A percentile compares a stretch with the other conserved stretches of the same genome.
These are phyloP conservation scores for Nannochloris sp. DNA, from an alignment of 139 green algal species.

Conservation along the genomic window DNA sequence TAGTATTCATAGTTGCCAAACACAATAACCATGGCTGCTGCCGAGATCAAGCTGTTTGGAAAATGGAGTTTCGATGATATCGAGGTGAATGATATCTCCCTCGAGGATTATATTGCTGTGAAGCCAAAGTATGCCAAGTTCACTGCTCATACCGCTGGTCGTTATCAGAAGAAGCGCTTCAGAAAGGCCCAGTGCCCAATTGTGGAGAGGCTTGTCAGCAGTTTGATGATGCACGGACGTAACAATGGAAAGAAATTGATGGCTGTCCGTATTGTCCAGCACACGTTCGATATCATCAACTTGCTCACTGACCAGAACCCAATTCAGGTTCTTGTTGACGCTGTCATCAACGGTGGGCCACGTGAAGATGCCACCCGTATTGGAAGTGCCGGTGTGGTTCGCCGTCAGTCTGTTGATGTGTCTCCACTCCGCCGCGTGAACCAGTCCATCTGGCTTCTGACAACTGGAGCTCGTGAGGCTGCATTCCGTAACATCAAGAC, in stretches of 20 bases:
- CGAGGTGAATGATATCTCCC: conserved; percentile 94
- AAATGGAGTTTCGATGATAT: conserved; percentile 96
- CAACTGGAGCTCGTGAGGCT: conserved; percentile 89
- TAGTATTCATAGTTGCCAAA: background rate
- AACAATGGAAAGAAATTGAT: conserved; percentile 99
- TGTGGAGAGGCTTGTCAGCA: conserved; percentile 87
- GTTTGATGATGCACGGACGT: conserved; percentile 98
- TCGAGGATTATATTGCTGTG: conserved; percentile 99
- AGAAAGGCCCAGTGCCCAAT: conserved; percentile 99
- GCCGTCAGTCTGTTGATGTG: conserved; percentile 97
- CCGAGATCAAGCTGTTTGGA: conserved; percentile 87
- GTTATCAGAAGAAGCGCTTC: conserved; percentile 98
- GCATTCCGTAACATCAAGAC: conserved; percentile 99
- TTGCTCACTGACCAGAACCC: conserved; percentile 98
- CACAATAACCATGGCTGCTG: conserved; percentile 26
- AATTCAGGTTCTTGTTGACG: conserved; percentile 95
- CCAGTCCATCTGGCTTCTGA: conserved; percentile 92
- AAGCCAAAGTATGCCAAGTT: conserved; percentile 91
- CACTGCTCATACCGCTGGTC: conserved; percentile 93
- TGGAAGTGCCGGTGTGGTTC: conserved; percentile 91
- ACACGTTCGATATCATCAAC: conserved; percentile 98
- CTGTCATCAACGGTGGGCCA: conserved; percentile 98
- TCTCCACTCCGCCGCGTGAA: conserved; percentile 98
- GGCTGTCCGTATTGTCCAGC: conserved; percentile 93
- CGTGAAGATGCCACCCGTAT: conserved; percentile 98